These are phyloP conservation scores for Trichoderma erinaceum DNA, from an alignment of 495 filamentous ascomycete genomes.

Conservation along the genomic window DNA sequence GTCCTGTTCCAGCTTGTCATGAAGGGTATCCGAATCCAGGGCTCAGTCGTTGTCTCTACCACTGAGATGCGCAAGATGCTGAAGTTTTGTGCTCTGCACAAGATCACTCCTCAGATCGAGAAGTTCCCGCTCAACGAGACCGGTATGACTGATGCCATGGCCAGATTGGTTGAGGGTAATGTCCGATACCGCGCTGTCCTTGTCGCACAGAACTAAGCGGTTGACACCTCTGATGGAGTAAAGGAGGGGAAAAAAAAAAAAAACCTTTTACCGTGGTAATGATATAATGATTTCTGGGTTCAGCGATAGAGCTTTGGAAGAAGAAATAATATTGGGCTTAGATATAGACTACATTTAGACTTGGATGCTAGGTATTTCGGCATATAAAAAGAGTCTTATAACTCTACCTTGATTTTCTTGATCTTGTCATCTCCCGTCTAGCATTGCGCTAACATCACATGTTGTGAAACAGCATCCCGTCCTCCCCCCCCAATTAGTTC, in stretches of 20 bases:
- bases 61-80: conserved; percentile 76
- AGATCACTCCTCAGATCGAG: conserved; percentile 68
- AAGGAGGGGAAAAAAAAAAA: not conserved
- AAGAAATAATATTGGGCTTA: not conserved
- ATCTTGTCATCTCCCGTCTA: not conserved
- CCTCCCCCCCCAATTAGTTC: too few relatives aligned
- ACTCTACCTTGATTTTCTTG: not conserved
- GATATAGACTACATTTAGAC: not conserved
- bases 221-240: not conserved
- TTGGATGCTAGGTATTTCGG: not conserved
- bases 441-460: too few relatives aligned
- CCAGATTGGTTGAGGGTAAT: not conserved
- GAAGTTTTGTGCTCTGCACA: conserved; percentile 65
- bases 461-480: too few relatives aligned
- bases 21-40: conserved; percentile 66
- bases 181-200: conserved; percentile 7
- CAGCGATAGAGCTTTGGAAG: not conserved
- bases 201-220: not conserved
- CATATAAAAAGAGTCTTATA: not conserved
- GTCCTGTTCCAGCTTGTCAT: conserved; percentile 60
- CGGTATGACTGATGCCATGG: conserved; percentile 43
- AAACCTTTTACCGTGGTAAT: not conserved
- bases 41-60: conserved; percentile 67
- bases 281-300: not conserved
- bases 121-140: conserved; percentile 64